phyloP scores from a whole-genome alignment of 2,329 filamentous ascomycete genomes.

The Xylariaceae sp. region DNA sequence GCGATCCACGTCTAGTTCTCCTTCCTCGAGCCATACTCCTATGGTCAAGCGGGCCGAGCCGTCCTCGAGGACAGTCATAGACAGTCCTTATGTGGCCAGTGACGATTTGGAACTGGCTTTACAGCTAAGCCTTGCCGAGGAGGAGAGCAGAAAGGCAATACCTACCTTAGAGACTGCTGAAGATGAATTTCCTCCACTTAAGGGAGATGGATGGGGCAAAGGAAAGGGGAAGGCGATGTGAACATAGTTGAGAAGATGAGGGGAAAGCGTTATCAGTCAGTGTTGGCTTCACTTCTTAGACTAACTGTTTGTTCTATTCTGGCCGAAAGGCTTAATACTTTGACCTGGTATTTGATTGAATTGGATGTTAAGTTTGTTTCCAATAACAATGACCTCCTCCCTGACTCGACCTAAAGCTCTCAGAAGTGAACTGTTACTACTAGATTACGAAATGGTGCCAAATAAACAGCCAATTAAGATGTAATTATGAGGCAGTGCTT shows the following conservation, averaged over 20 bases:
- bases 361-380: not conserved
- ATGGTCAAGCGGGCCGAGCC: constrained; percentile 38
- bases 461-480: too few species aligned
- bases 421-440: too few species aligned
- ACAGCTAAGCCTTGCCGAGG: constrained; percentile 64
- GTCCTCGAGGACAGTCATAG: constrained; percentile 30
- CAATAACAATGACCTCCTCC: too few species aligned
- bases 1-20: constrained; percentile 42
- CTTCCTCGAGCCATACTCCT: constrained; percentile 46
- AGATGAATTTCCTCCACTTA: constrained; percentile 40
- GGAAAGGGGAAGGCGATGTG: constrained; percentile 30
- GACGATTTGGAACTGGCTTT: constrained; percentile 67
- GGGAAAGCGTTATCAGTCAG: not conserved
- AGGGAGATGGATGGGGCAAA: constrained; percentile 32
- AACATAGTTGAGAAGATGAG: not conserved
- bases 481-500: too few species aligned
- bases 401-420: too few species aligned
- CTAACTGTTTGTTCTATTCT: constrained; percentile 17
- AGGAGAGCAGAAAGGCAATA: constrained; percentile 45
- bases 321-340: constrained; percentile 13
- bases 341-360: not conserved
- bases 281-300: constrained; percentile 6
- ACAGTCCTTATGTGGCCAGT: constrained; percentile 44
- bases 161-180: constrained; percentile 21
- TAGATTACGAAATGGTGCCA: too few species aligned